phyloP scores from a whole-genome alignment of 768 basidiomycete species.

The Termitomyces sp. region DNA sequence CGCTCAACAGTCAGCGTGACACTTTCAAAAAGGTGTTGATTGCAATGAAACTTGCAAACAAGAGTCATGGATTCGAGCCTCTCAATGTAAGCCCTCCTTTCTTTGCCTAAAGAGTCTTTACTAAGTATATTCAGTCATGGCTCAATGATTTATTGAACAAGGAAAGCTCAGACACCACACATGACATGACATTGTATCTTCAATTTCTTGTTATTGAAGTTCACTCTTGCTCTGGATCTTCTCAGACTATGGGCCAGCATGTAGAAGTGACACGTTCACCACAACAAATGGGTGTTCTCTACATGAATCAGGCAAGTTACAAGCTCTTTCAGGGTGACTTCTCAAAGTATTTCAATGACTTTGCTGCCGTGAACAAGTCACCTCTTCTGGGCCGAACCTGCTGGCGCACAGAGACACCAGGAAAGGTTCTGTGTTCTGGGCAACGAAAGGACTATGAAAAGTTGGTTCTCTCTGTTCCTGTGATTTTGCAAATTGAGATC shows the following conservation, averaged over 20 bases:
- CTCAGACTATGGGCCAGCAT: neutral
- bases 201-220: neutral
- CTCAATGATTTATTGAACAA: constrained; percentile 2
- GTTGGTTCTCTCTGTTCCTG: neutral
- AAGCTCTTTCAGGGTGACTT: neutral
- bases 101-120: too few species aligned
- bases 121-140: constrained; percentile 1
- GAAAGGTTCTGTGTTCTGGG: neutral
- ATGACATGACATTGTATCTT: neutral
- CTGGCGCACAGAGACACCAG: neutral
- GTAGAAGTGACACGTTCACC: neutral
- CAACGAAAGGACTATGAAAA: neutral
- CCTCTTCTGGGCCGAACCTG: neutral
- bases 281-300: neutral
- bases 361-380: neutral
- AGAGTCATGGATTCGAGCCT: constrained; percentile 1
- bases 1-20: neutral
- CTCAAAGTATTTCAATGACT: neutral
- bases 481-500: neutral
- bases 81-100: constrained; percentile 2
- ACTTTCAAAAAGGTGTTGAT: neutral
- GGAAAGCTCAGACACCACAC: neutral
- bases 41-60: neutral
- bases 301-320: neutral
- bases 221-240: neutral